Evolutionary conservation across 139 green algal genomes (phyloP).

Genomic region (Chlorella sp.): DNA sequence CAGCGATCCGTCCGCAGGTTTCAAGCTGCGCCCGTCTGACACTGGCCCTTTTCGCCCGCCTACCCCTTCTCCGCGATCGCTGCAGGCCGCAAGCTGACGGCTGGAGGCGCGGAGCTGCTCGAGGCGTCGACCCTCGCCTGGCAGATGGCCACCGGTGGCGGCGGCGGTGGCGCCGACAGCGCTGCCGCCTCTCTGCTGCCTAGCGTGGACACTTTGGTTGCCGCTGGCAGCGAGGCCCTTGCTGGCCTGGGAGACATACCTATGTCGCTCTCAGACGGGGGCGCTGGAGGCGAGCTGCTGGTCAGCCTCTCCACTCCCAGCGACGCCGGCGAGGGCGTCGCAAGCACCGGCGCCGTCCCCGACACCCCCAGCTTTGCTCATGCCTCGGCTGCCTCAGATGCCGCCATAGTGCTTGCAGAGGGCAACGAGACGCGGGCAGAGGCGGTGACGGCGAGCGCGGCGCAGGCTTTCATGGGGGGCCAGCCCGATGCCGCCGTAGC

Average conservation of each 20-base stretch:
- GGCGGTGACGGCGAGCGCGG: neutral
- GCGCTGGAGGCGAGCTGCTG: neutral
- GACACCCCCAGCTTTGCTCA: neutral
- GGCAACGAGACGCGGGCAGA: neutral
- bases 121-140: neutral
- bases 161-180: neutral
- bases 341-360: no score
- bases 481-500: neutral
- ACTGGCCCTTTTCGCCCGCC: no score
- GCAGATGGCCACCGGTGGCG: neutral
- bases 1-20: no score
- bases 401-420: neutral
- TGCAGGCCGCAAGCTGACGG: neutral
- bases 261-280: neutral
- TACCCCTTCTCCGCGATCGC: no score
- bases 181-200: neutral
- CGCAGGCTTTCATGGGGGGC: neutral
- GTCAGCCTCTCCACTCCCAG: neutral
- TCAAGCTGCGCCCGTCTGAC: no score
- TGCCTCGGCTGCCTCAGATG: neutral
- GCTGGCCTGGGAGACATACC: neutral
- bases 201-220: neutral
- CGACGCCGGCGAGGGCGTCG: no score
- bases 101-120: neutral
- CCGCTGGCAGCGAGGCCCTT: neutral